Percentiles rank a stretch among this genome's conserved stretches.
Conservation (phyloP, 768 basidiomycete species). For the Cystofilobasidium ferigula region DNA sequence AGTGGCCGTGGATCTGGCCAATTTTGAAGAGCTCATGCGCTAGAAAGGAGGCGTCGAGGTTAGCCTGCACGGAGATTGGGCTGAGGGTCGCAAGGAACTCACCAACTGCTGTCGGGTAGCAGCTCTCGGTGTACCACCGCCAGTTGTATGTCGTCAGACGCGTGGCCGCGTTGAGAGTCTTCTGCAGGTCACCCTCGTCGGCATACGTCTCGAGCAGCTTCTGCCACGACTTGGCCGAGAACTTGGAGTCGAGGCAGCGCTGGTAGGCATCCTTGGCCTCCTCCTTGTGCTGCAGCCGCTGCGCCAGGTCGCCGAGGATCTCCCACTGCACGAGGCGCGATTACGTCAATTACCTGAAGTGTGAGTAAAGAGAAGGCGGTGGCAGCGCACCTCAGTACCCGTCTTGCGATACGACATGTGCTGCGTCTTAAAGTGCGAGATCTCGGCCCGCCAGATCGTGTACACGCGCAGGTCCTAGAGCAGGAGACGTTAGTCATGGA, state of each 20-base stretch:
- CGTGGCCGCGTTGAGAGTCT: constrained; percentile 81
- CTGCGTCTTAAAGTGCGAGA: constrained; percentile 97
- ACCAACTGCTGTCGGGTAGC: constrained; percentile 22
- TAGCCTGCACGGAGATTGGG: too few species aligned
- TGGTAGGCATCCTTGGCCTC: constrained; percentile 98
- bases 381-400: constrained; percentile 51
- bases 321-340: constrained; percentile 54
- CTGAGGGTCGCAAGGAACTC: neutral
- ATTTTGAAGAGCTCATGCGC: constrained; percentile 86
- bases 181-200: constrained; percentile 88
- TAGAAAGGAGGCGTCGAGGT: neutral
- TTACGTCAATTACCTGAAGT: too few species aligned
- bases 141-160: constrained; percentile 82
- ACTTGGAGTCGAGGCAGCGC: constrained; percentile 77
- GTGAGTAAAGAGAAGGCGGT: neutral
- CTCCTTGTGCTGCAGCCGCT: constrained; percentile 91
- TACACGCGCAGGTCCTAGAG: constrained; percentile 86
- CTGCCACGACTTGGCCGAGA: constrained; percentile 83
- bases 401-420: constrained; percentile 97
- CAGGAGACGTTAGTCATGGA: neutral
- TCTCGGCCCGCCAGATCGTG: constrained; percentile 97
- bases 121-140: constrained; percentile 74
- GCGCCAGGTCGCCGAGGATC: constrained; percentile 85
- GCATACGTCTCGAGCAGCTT: constrained; percentile 92
- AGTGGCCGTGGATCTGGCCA: constrained; percentile 81